These are phyloP conservation scores for Plasmodium sp. DNA, from an alignment of 169 alveolate genomes.

Conservation along the genomic window DNA sequence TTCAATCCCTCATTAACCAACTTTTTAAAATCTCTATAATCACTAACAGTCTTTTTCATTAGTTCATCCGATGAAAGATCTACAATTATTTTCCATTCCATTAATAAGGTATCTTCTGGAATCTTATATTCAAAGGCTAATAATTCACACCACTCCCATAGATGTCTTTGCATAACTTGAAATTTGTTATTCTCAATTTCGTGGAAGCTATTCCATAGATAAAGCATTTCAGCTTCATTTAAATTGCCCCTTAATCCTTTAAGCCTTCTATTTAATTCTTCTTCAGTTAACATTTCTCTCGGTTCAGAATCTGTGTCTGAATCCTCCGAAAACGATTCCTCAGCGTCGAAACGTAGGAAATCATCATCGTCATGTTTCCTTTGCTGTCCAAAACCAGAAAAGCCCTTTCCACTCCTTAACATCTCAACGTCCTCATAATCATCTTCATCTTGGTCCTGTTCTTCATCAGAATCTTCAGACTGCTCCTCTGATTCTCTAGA, in stretches of 20 bases:
- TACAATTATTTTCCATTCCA: conserved; percentile 19
- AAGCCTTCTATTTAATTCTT: conserved; percentile 8
- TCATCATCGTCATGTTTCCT: background rate
- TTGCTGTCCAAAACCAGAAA: background rate
- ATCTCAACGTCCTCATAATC: background rate
- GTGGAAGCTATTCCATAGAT: conserved; percentile 6
- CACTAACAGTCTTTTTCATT: background rate
- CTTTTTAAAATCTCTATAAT: conserved; percentile 9
- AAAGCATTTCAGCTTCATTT: background rate
- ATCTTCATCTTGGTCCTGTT: background rate
- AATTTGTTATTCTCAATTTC: conserved; percentile 12
- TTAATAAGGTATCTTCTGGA: conserved; percentile 4
- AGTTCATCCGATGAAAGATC: conserved; percentile 15
- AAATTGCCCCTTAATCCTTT: background rate
- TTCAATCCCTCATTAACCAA: background rate
- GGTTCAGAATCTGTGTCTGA: background rate
- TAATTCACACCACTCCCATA: conserved; percentile 36
- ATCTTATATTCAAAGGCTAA: conserved; percentile 26
- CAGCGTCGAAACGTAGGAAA: background rate
- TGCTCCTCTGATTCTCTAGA: background rate
- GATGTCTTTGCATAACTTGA: background rate
- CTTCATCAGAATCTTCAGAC: background rate
- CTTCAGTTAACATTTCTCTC: background rate
- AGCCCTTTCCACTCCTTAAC: background rate
- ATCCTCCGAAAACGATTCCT: background rate